Evolutionary conservation across 495 filamentous ascomycete species (phyloP), one percentile per base, ranked within the genome.

Genomic region (Parathielavia appendiculata): DNA sequence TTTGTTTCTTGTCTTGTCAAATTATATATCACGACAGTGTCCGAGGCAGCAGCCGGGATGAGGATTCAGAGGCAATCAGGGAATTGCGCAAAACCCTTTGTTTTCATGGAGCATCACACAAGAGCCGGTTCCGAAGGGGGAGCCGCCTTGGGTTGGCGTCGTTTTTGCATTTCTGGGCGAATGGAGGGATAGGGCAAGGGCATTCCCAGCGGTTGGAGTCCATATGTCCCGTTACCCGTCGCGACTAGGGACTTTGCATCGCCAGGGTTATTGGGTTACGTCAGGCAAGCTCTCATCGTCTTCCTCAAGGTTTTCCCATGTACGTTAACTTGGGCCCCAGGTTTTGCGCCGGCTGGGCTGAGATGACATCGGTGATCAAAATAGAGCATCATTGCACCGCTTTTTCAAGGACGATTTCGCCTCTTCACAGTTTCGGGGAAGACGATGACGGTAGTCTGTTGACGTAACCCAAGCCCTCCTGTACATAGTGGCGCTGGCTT

Each of bases 311-410:
- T 77, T 73, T 81, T 34, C 57, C 57, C 78, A 86, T 91, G 88
- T 91, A 91, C 84, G 87, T 90, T 90, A 90, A 81, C 75, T 69
- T 70, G 66, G 70, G 69, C 63, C 71, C 71, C 74, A 72, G 74
- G 70, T 72, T 75, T 69, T 66, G 63, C 66, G 71, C 71, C 63
- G 64, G 56, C 59, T 65, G 69, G 71, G 64, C 69, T 68, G 67
- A 61, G 64, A 48, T 68, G 68, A 76, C 72, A 64, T 60, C 48
- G 57, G 48, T 75, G 72, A 73, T 70, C 66, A 70, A 62, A 78
- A 82, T 80, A 81, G 73, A 82, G 70, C 73, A 76, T 78, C 55
- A 51, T 59, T 63, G 19, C 52, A 56, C 50, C 51, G 17, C 51
- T 49, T 59, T 49, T 46, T 51, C n/a, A 48, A 59, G 36, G 49